These are phyloP conservation scores for Middelhovenomyces tepae DNA, from an alignment of 805 yeast genomes.

Conservation along the genomic window DNA sequence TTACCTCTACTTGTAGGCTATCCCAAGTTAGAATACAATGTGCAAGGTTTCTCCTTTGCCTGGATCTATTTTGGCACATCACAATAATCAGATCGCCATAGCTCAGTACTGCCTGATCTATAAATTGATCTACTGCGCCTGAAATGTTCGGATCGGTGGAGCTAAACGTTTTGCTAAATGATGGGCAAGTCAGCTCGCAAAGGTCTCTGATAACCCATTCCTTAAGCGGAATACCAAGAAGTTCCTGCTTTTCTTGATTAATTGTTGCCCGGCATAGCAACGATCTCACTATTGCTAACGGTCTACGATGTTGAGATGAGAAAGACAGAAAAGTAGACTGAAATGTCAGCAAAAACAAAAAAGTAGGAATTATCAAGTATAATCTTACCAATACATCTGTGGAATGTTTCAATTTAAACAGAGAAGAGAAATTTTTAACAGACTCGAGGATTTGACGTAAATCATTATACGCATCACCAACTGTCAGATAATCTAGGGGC, in stretches of 20 bases:
- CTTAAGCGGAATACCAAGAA: constrained; percentile 11
- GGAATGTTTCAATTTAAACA: constrained; percentile 16
- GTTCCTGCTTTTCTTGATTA: constrained; percentile 3
- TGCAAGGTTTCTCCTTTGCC: constrained; percentile 70
- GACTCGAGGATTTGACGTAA: constrained; percentile 14
- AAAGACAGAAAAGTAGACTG: constrained; percentile 12
- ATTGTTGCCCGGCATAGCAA: constrained; percentile 14
- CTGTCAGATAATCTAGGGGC: constrained; percentile 13
- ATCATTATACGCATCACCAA: constrained; percentile 15
- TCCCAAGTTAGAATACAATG: constrained; percentile 59
- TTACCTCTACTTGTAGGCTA: constrained; percentile 59
- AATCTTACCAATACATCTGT: constrained; percentile 25
- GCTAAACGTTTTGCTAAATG: constrained; percentile 25
- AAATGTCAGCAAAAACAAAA: constrained; percentile 13
- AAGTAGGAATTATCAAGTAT: no score
- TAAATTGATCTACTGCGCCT: constrained; percentile 24
- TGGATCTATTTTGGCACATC: constrained; percentile 61
- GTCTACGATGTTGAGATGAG: constrained; percentile 18
- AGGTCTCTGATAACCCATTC: constrained; percentile 33
- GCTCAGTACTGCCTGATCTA: constrained; percentile 28
- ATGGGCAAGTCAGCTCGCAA: constrained; percentile 34
- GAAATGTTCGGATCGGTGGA: constrained; percentile 19
- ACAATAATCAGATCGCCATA: constrained; percentile 39
- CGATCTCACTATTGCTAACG: constrained; percentile 22
- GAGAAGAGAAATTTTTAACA: constrained; percentile 12